phyloP scores from a whole-genome alignment of 2,329 filamentous ascomycete genomes.

The Trichoderma atrobrunneum region DNA sequence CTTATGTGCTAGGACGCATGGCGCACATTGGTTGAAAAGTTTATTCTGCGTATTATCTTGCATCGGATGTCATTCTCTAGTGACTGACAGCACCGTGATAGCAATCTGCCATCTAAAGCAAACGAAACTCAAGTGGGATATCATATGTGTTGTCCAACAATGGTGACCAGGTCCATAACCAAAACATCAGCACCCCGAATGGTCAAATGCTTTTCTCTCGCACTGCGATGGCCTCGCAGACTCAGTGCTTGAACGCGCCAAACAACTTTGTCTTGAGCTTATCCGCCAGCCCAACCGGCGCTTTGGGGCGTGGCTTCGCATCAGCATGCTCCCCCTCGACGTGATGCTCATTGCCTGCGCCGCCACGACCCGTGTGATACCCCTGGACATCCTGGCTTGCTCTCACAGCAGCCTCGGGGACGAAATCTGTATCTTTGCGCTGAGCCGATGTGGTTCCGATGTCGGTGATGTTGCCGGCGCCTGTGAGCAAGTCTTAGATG shows the following conservation, averaged over 20 bases:
- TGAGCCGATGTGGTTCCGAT: conserved; percentile 35
- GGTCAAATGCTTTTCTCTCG: neutral
- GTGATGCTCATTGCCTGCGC: conserved; percentile 55
- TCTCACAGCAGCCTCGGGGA: conserved; percentile 53
- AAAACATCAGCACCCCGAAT: neutral
- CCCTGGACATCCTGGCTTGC: conserved; percentile 47
- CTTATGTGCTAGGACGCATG: neutral
- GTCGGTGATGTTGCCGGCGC: conserved; percentile 58
- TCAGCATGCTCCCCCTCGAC: conserved; percentile 31
- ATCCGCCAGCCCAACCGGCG: conserved; percentile 49
- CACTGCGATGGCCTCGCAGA: neutral
- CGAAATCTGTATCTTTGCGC: conserved; percentile 50
- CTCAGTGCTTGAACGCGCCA: conserved; percentile 47
- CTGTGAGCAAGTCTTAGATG: conserved; percentile 32
- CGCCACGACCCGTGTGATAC: conserved; percentile 59
- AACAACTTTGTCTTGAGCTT: conserved; percentile 58
- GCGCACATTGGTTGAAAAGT: neutral
- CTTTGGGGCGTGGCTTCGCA: conserved; percentile 23
- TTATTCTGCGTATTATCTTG: neutral
- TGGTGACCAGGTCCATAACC: neutral
- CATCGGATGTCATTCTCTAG: neutral
- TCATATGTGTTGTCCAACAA: conserved; percentile 8
- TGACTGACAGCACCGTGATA: neutral
- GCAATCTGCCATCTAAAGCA: neutral
- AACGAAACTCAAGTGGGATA: conserved; percentile 10